Evolutionary conservation across 2,329 filamentous ascomycete species (phyloP), one percentile per base, ranked within the genome.

Genomic region (Ophiostoma pallidulum): DNA sequence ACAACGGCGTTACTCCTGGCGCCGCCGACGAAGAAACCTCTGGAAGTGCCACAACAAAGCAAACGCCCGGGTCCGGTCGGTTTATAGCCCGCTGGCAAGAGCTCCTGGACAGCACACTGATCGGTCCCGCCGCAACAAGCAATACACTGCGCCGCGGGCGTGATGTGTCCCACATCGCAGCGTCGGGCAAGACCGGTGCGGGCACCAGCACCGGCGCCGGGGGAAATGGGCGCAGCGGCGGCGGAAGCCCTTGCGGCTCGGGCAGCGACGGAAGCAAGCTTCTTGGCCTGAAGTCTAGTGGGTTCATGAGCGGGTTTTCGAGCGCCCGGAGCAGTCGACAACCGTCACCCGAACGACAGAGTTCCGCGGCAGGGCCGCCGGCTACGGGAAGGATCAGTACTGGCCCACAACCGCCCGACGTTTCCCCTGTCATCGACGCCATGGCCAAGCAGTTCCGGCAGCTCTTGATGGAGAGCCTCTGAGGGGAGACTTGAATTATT

Each of bases 41-140:
- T 10, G 14, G 6, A 6, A 4, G 8, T 14, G 3, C 8, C 16
- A n/a, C 16, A 1, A 18, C 29, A 7, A 45, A 41, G 12, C 13
- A 26, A 12, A 14, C 26, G 45, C 71, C 70, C 20, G 84, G 84
- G 0, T 84, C 86, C 0, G 86, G 86, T 1, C 76, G 84, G 40
- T 90, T 84, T 58, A 73, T 89, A 20, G 72, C 77, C 1, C 74
- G 79, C 42, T 90, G 86, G 85, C 82, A 88, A 59, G 68, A 75
- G 1, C 67, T 89, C 7, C 68, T 90, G 3, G 81, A 89, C 59
- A 67, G 72, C n/a, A 86, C 85, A 0, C 62, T 72, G 39, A 80
- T 90, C 51, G 48, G 51, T 7, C 83, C 86, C 0, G 71, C 66
- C 0, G 69, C 65, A 1, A 61, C 69, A 0, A 59, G 64, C 1